These are phyloP conservation scores for Cercospora sp. DNA, from an alignment of 2,329 filamentous ascomycete species.

Conservation along the genomic window DNA sequence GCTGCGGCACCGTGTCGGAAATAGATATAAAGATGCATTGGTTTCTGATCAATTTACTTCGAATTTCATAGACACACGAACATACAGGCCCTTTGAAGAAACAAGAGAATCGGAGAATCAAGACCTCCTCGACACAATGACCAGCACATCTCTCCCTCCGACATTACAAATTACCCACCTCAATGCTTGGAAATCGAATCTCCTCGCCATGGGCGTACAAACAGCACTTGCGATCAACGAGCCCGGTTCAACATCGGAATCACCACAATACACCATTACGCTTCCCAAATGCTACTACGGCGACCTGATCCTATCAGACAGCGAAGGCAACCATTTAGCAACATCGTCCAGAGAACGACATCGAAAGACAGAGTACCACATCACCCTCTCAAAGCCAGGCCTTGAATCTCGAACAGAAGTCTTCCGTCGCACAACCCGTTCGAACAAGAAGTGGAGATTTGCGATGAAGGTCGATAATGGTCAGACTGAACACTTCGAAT, in stretches of 20 bases:
- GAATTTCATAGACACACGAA: not conserved
- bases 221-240: not conserved
- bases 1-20: not conserved
- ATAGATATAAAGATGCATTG: not conserved
- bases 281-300: not conserved
- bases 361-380: not conserved
- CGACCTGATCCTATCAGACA: not conserved
- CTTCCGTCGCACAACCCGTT: not conserved
- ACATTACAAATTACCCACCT: not conserved
- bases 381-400: not conserved
- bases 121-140: not conserved
- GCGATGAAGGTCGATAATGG: not conserved
- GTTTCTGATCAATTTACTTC: not conserved
- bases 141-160: not conserved
- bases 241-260: not conserved
- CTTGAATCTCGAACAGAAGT: not conserved
- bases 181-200: not conserved
- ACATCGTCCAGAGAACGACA: not conserved
- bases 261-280: not conserved
- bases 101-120: not conserved
- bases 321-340: not conserved
- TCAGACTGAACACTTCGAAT: not conserved
- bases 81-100: not conserved
- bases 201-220: not conserved
- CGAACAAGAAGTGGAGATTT: not conserved